Percentiles rank a stretch among this genome's conserved stretches.
Conservation (phyloP, 2,329 filamentous ascomycete genomes). For the Macroventuria anomochaeta region DNA sequence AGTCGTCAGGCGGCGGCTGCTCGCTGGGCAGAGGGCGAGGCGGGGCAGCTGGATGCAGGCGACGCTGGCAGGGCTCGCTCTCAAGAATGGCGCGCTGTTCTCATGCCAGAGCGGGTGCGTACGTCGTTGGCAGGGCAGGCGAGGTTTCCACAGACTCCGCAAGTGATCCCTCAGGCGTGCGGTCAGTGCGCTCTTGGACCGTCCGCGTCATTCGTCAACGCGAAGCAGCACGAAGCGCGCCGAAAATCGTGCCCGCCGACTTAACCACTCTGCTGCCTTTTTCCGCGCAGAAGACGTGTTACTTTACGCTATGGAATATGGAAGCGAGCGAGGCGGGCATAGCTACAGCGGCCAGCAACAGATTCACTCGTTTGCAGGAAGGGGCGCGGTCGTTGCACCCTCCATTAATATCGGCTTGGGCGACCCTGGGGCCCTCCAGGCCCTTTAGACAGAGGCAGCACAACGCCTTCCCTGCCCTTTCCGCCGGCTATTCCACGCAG, state of each 20-base stretch:
- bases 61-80: conserved; percentile 26
- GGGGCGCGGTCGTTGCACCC: neutral
- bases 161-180: conserved; percentile 4
- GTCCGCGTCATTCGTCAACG: conserved; percentile 10
- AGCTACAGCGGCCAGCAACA: neutral
- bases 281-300: neutral
- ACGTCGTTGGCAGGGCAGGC: conserved; percentile 27
- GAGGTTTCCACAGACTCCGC: conserved; percentile 18
- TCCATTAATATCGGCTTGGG: conserved; percentile 6
- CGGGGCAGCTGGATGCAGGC: conserved; percentile 9
- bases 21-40: conserved; percentile 17
- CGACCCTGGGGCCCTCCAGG: neutral
- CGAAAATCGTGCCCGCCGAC: conserved; percentile 4
- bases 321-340: neutral
- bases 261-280: neutral
- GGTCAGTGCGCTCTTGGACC: conserved; percentile 9
- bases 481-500: neutral
- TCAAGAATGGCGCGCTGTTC: conserved; percentile 10
- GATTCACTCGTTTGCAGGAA: neutral
- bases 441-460: neutral
- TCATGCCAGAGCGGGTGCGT: conserved; percentile 6
- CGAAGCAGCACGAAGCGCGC: conserved; percentile 7
- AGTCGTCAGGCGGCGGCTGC: conserved; percentile 30
- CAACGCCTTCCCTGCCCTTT: neutral
- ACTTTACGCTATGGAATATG: neutral